Evolutionary conservation across 2,329 filamentous ascomycete species (phyloP).

Genomic region (Colletotrichum sp.): DNA sequence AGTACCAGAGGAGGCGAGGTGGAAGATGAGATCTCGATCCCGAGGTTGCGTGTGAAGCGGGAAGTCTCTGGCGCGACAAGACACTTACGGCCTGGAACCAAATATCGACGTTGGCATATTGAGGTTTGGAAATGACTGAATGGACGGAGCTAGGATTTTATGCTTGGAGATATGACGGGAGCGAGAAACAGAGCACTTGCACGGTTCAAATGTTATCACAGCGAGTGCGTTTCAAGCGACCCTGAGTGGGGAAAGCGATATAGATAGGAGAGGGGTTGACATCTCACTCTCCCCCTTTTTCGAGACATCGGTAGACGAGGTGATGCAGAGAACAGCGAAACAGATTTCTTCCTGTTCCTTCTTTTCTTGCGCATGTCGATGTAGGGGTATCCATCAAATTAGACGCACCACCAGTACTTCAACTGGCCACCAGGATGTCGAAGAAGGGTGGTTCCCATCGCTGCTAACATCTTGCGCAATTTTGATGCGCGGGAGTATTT

Average conservation of each 20-base stretch:
- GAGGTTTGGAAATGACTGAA: neutral
- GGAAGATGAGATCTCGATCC: neutral
- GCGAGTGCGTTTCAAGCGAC: neutral
- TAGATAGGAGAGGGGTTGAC: neutral
- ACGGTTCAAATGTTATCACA: neutral
- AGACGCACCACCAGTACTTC: neutral
- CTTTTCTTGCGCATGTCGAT: neutral
- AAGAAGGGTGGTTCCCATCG: neutral
- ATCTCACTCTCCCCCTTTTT: neutral
- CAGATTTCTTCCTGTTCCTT: neutral
- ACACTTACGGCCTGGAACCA: neutral
- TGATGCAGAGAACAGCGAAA: neutral
- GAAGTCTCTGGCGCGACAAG: neutral
- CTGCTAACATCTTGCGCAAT: neutral
- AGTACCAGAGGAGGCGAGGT: neutral
- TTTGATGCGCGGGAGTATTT: neutral
- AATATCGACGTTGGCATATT: neutral
- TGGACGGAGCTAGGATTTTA: neutral
- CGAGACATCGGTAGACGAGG: neutral
- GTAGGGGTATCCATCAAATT: neutral
- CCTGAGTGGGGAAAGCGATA: neutral
- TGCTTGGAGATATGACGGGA: neutral
- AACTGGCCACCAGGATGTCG: neutral
- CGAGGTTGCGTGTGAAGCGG: neutral
- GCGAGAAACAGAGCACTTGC: neutral